These are phyloP conservation scores for Trichophyton schoenleinii DNA, from an alignment of 2,329 filamentous ascomycete species.

Conservation along the genomic window DNA sequence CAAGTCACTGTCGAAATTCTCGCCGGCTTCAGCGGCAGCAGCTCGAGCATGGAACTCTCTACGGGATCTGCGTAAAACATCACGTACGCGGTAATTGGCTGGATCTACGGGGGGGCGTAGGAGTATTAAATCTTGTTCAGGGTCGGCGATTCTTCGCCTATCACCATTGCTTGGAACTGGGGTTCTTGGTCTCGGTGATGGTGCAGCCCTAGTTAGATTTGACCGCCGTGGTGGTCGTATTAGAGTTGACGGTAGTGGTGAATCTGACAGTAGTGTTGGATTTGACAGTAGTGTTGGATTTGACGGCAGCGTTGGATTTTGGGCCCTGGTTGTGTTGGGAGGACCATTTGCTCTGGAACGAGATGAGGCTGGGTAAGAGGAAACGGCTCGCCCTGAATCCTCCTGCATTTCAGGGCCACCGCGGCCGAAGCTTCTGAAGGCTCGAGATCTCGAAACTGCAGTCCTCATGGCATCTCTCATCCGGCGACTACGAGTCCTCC, in stretches of 20 bases:
- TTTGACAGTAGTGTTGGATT: neutral
- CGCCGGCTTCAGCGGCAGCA: neutral
- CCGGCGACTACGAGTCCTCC: neutral
- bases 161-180: no score
- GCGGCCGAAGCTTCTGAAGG: neutral
- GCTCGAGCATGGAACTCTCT: constrained; percentile 8
- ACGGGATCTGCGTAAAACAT: constrained; percentile 9
- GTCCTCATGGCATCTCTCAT: neutral
- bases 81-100: constrained; percentile 8
- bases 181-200: no score
- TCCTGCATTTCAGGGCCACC: no score
- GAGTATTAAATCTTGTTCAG: neutral
- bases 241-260: no score
- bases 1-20: constrained; percentile 8
- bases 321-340: no score
- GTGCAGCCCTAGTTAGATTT: no score
- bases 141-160: neutral
- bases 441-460: neutral
- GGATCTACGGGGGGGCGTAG: neutral
- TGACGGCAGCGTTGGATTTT: neutral
- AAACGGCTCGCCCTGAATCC: no score
- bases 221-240: no score
- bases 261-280: no score
- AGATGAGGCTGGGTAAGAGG: no score
- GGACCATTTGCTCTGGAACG: neutral